A percentile compares a stretch with the other conserved stretches of the same genome.
Conservation (phyloP, 2,329 filamentous ascomycete species). For the Nakataea oryzae region DNA sequence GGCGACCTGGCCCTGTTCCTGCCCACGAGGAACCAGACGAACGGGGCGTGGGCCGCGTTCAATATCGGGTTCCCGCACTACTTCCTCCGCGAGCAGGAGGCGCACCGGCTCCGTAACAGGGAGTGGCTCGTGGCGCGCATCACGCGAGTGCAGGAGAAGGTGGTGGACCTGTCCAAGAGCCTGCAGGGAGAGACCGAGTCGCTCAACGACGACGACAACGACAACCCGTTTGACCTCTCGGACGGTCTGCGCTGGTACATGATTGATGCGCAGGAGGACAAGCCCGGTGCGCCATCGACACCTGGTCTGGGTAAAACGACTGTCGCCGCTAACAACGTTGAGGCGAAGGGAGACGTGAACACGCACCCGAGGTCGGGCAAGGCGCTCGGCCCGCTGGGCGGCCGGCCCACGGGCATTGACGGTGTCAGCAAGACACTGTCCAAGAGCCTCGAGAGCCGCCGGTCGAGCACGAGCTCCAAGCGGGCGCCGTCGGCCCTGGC, state of each 20-base stretch:
- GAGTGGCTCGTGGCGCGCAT: constrained; percentile 98
- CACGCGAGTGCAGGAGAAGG: constrained; percentile 78
- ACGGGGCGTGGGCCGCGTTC: constrained; percentile 94
- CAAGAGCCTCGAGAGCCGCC: constrained; percentile 82
- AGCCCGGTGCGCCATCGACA: constrained; percentile 81
- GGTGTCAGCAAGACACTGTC: constrained; percentile 69
- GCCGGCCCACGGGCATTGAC: constrained; percentile 48
- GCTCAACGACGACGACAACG: constrained; percentile 64
- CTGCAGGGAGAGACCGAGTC: constrained; percentile 45
- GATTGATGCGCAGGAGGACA: constrained; percentile 88
- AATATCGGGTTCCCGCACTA: constrained; percentile 96
- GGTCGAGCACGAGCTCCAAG: constrained; percentile 78
- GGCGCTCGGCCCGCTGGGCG: constrained; percentile 20
- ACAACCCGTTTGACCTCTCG: constrained; percentile 93
- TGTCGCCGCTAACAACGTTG: constrained; percentile 77
- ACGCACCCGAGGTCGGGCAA: constrained; percentile 34
- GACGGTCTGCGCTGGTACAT: constrained; percentile 95
- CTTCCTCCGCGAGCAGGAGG: constrained; percentile 88
- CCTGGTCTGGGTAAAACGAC: constrained; percentile 87
- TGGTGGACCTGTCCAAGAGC: constrained; percentile 83
- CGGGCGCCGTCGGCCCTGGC: constrained; percentile 52
- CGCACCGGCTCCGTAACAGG: constrained; percentile 69
- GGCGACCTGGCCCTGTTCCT: constrained; percentile 90
- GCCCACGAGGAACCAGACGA: constrained; percentile 87
- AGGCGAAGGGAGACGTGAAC: constrained; percentile 67